Percentiles rank a stretch among this genome's conserved stretches.
Evolutionary conservation across 2,329 filamentous ascomycete species (phyloP).

Genomic region (Neofusicoccum cordaticola): DNA sequence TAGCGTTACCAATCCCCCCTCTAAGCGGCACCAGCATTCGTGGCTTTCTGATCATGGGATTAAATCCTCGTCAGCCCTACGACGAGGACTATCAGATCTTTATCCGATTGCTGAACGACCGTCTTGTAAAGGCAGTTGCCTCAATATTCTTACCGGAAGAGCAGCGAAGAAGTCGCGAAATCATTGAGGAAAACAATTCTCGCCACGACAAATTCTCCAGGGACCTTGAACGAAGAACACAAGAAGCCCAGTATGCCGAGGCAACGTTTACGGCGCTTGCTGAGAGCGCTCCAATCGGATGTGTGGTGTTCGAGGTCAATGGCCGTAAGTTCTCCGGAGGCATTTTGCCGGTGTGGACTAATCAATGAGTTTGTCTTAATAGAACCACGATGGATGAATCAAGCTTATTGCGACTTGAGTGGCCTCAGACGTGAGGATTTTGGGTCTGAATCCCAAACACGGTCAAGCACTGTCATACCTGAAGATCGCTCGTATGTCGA

Average conservation of each 20-base stretch:
- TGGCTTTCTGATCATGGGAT: conserved; percentile 10
- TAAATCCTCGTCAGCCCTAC: conserved; percentile 11
- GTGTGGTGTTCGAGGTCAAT: conserved; percentile 15
- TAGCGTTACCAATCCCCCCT: conserved; percentile 11
- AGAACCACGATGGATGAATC: conserved; percentile 17
- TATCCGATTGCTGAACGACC: conserved; percentile 7
- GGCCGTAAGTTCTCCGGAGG: not conserved
- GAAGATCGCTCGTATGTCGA: conserved; percentile 12
- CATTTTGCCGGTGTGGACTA: not conserved
- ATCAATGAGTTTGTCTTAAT: no score
- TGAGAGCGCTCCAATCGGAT: conserved; percentile 10
- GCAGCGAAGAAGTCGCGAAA: conserved; percentile 3
- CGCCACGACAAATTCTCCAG: not conserved
- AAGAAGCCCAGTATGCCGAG: conserved; percentile 1
- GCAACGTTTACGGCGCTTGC: conserved; percentile 7
- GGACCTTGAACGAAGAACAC: conserved; percentile 10
- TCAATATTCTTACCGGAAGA: conserved; percentile 14
- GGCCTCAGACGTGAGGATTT: conserved; percentile 12
- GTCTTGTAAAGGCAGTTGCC: conserved; percentile 15
- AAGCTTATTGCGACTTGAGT: conserved; percentile 15
- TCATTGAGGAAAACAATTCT: conserved; percentile 1
- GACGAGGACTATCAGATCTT: conserved; percentile 17
- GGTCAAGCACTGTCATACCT: conserved; percentile 1
- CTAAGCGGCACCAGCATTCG: conserved; percentile 14
- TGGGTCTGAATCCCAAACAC: not conserved